Evolutionary conservation across 2,329 filamentous ascomycete species (phyloP).

Genomic region (Pseudocercospora crystallina): DNA sequence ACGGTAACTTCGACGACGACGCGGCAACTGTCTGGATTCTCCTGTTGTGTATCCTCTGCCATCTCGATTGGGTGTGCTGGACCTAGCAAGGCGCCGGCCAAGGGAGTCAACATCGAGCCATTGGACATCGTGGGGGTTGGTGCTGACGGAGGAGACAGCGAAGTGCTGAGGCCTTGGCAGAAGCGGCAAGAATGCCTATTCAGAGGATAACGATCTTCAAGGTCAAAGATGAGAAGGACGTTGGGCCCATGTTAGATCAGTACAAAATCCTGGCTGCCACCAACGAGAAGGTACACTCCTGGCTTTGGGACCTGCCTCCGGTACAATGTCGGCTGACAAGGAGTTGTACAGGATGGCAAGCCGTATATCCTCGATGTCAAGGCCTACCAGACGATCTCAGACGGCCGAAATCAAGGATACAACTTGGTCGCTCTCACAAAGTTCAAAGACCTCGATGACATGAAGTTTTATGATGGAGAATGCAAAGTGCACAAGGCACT

Average conservation of each 20-base stretch:
- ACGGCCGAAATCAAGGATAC: constrained; percentile 64
- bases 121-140: no score
- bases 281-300: constrained; percentile 42
- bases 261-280: constrained; percentile 46
- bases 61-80: no score
- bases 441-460: constrained; percentile 65
- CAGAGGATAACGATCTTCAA: constrained; percentile 57
- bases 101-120: no score
- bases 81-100: no score
- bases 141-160: no score
- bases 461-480: constrained; percentile 67
- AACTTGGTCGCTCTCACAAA: constrained; percentile 63
- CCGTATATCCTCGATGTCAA: constrained; percentile 64
- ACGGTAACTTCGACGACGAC: no score
- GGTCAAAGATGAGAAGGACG: constrained; percentile 48
- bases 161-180: no score
- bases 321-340: constrained; percentile 3
- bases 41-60: no score
- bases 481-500: constrained; percentile 57
- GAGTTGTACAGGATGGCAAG: constrained; percentile 60
- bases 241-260: constrained; percentile 44
- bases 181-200: constrained; percentile 35
- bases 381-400: constrained; percentile 56
- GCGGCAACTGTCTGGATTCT: no score
- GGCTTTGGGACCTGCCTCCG: background rate